Conservation (phyloP, 768 basidiomycete species). For the Lepiota brunneoincarnata region DNA sequence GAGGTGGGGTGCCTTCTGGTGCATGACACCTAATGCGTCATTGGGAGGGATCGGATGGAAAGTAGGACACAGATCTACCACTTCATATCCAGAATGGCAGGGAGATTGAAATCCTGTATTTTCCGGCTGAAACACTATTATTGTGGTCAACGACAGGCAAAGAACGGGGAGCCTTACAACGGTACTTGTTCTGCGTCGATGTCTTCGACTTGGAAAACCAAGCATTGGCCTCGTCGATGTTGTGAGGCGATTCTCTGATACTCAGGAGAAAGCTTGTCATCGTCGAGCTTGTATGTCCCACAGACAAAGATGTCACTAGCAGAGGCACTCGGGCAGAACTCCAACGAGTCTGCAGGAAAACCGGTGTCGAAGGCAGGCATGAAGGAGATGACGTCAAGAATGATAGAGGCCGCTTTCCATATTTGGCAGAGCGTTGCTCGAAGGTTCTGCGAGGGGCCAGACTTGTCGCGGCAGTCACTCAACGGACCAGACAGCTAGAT, state of each 20-base stretch:
- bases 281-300: slow-evolving; percentile 86
- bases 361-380: slow-evolving; percentile 50
- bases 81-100: slow-evolving; percentile 92
- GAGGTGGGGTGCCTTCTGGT: slow-evolving; percentile 34
- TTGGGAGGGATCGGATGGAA: neutral
- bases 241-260: slow-evolving; percentile 13
- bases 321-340: slow-evolving; percentile 78
- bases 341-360: slow-evolving; percentile 88
- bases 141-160: neutral
- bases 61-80: slow-evolving; percentile 63
- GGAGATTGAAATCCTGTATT: slow-evolving; percentile 65
- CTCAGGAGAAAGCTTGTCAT: slow-evolving; percentile 17
- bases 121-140: slow-evolving; percentile 39
- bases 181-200: slow-evolving; percentile 21
- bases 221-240: slow-evolving; percentile 66
- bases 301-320: slow-evolving; percentile 71
- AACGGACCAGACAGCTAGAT: neutral
- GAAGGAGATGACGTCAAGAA: slow-evolving; percentile 2
- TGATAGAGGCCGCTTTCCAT: neutral
- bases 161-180: slow-evolving; percentile 30
- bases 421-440: neutral
- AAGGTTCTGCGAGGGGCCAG: neutral
- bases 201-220: slow-evolving; percentile 53
- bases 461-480: neutral
- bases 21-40: slow-evolving; percentile 54